A percentile compares a stretch with the other conserved stretches of the same genome.
Conservation (phyloP, 805 yeast species). For the Kuraishia floccosa region DNA sequence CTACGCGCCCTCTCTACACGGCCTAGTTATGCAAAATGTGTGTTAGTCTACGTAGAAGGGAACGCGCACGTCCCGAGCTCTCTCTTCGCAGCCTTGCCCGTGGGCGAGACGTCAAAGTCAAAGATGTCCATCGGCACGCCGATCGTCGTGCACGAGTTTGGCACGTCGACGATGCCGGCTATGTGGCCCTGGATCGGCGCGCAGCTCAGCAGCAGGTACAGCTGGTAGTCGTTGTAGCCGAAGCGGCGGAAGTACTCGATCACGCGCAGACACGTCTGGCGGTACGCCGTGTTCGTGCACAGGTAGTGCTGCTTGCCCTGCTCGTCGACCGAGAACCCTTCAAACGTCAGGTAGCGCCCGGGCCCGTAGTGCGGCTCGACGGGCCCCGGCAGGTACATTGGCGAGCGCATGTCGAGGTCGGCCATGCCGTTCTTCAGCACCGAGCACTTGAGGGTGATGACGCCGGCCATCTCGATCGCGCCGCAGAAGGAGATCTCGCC, state of each 20-base stretch:
- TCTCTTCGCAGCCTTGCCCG: slow-evolving; percentile 12
- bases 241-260: slow-evolving; percentile 37
- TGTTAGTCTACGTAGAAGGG: not conserved
- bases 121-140: slow-evolving; percentile 41
- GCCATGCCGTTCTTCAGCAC: slow-evolving; percentile 31
- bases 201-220: slow-evolving; percentile 28
- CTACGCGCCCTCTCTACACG: not conserved
- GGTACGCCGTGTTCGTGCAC: slow-evolving; percentile 37
- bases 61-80: slow-evolving; percentile 29
- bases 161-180: slow-evolving; percentile 41
- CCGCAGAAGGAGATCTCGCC: slow-evolving; percentile 45
- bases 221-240: slow-evolving; percentile 41
- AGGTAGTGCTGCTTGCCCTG: slow-evolving; percentile 31
- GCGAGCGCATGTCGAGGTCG: slow-evolving; percentile 27
- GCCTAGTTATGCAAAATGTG: not conserved
- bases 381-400: slow-evolving; percentile 37
- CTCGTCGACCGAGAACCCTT: slow-evolving; percentile 42
- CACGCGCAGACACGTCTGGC: slow-evolving; percentile 36
- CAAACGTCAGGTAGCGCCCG: slow-evolving; percentile 35
- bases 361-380: slow-evolving; percentile 38
- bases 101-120: slow-evolving; percentile 35
- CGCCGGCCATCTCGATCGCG: slow-evolving; percentile 41
- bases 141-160: slow-evolving; percentile 39
- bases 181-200: slow-evolving; percentile 43
- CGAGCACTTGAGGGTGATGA: slow-evolving; percentile 27